phyloP scores from a whole-genome alignment of 1,284 basidiomycete genomes.

The Golubevia sp. region DNA sequence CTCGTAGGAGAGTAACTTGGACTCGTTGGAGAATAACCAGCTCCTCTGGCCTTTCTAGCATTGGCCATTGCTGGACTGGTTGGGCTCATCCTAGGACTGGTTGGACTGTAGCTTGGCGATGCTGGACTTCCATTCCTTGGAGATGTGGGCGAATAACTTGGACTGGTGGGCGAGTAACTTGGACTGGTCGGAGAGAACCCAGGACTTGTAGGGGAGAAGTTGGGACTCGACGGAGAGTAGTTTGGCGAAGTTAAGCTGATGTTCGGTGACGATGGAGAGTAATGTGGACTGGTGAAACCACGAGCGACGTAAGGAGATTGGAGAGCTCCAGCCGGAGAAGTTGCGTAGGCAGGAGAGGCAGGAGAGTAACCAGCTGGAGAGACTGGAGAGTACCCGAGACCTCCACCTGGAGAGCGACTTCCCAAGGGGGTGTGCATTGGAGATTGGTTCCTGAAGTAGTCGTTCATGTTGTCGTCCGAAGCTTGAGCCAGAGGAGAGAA shows the following conservation, averaged over 20 bases:
- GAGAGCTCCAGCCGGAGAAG: slow-evolving; percentile 22
- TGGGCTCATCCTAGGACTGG: slow-evolving; percentile 66
- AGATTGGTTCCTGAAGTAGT: no score
- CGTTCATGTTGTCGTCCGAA: no score
- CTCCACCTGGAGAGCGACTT: slow-evolving; percentile 35
- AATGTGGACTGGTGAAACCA: slow-evolving; percentile 66
- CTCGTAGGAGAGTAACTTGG: slow-evolving; percentile 82
- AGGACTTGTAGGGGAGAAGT: slow-evolving; percentile 66
- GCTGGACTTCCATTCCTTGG: slow-evolving; percentile 23
- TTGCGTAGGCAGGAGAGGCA: slow-evolving; percentile 52
- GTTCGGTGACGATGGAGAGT: slow-evolving; percentile 67
- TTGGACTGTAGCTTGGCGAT: slow-evolving; percentile 1
- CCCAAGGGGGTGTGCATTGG: slow-evolving; percentile 56
- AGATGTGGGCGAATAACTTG: slow-evolving; percentile 42
- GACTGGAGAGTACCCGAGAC: slow-evolving; percentile 26
- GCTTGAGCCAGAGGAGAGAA: no score
- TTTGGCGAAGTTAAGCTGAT: slow-evolving; percentile 76
- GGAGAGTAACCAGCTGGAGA: slow-evolving; percentile 42
- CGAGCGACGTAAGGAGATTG: slow-evolving; percentile 65
- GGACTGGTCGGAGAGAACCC: slow-evolving; percentile 79
- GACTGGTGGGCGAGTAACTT: slow-evolving; percentile 50
- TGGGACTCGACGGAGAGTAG: slow-evolving; percentile 74
- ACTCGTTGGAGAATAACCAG: slow-evolving; percentile 22
- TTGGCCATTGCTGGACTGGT: slow-evolving; percentile 60
- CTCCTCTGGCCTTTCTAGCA: slow-evolving; percentile 7